Conservation (phyloP, 257 asterid genomes). For the Perilla frutescens region DNA sequence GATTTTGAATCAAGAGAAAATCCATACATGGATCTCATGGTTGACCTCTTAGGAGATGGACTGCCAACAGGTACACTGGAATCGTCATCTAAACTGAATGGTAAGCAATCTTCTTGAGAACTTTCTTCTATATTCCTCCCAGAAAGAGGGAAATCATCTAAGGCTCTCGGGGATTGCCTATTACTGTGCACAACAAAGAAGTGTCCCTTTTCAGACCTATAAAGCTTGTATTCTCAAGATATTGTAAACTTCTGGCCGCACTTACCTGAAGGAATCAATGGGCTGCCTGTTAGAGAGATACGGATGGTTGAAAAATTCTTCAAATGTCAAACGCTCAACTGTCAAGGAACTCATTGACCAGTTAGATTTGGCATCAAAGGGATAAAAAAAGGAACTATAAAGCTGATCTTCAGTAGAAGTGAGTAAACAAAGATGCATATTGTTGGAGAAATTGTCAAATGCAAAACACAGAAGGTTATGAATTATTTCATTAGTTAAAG, state of each 20-base stretch:
- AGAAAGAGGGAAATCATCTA: slow-evolving; percentile 56
- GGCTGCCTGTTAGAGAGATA: slow-evolving; percentile 69
- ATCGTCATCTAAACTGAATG: slow-evolving; percentile 79
- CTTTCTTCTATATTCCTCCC: slow-evolving; percentile 53
- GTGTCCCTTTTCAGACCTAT: slow-evolving; percentile 17
- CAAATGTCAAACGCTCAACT: slow-evolving; percentile 97
- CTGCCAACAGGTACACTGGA: slow-evolving; percentile 58
- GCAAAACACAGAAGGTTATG: slow-evolving; percentile 16
- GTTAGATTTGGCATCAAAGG: slow-evolving; percentile 12
- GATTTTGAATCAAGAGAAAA: slow-evolving; percentile 66
- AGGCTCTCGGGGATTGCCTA: slow-evolving; percentile 53
- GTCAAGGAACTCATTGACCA: slow-evolving; percentile 34
- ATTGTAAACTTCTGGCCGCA: slow-evolving; percentile 25
- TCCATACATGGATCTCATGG: slow-evolving; percentile 56
- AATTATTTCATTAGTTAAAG: slow-evolving; percentile 1
- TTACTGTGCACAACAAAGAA: slow-evolving; percentile 47
- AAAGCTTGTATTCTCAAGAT: slow-evolving; percentile 30
- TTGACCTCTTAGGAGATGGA: slow-evolving; percentile 55
- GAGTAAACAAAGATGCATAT: not conserved
- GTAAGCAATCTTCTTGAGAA: slow-evolving; percentile 82
- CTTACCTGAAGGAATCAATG: slow-evolving; percentile 61
- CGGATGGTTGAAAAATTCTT: slow-evolving; percentile 94
- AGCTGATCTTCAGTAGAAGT: not conserved
- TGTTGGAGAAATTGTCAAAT: slow-evolving; percentile 20
- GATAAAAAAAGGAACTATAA: slow-evolving; percentile 1